Conservation (phyloP, 768 basidiomycete genomes). For the Suillus subalutaceus region DNA sequence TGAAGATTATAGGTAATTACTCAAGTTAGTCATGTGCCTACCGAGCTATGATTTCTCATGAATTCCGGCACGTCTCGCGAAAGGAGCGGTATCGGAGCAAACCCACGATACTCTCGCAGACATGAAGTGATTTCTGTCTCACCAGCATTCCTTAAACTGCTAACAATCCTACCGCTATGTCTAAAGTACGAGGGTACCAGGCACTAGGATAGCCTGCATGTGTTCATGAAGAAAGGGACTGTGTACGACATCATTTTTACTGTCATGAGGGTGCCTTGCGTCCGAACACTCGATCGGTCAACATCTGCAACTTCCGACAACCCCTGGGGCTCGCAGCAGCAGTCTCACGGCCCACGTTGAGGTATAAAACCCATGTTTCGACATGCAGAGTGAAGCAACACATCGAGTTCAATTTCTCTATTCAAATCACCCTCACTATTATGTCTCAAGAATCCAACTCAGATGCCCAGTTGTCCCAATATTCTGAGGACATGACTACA, state of each 20-base stretch:
- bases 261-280: not conserved
- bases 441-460: not conserved
- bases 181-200: not conserved
- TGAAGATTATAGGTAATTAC: not conserved
- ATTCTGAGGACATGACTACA: slow-evolving; percentile 7
- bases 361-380: slow-evolving; percentile 3
- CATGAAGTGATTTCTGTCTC: not conserved
- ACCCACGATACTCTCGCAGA: not conserved
- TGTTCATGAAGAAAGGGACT: not conserved
- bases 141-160: not conserved
- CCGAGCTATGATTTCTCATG: not conserved
- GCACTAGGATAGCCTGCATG: not conserved
- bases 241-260: not conserved
- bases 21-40: not conserved
- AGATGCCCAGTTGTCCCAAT: not conserved
- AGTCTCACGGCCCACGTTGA: not conserved
- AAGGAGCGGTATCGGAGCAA: not conserved
- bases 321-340: not conserved
- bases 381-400: not conserved
- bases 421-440: not conserved
- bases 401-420: not conserved
- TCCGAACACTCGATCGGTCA: not conserved
- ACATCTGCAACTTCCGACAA: not conserved
- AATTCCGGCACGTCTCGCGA: not conserved
- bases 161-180: not conserved